Evolutionary conservation across 371 early-diverging fungal species (phyloP).

Genomic region (Circinella umbellata): DNA sequence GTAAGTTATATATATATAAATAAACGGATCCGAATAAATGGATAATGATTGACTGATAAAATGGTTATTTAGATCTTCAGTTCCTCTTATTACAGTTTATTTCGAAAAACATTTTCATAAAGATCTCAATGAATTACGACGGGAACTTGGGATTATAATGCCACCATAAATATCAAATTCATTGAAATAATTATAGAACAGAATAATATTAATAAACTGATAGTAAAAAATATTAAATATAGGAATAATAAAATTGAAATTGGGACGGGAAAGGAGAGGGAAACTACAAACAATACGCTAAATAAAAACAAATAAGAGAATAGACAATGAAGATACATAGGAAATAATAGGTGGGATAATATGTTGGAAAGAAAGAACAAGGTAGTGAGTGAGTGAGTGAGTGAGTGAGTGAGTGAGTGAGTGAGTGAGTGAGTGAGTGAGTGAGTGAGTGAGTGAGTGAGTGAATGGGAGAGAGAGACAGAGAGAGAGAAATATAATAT

Average conservation of each 20-base stretch:
- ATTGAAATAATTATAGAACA: not conserved
- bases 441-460: too few species aligned
- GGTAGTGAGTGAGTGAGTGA: too few species aligned
- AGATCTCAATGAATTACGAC: slow-evolving; percentile 72
- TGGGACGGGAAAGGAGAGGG: too few species aligned
- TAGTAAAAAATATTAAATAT: not conserved
- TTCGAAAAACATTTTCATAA: slow-evolving; percentile 85
- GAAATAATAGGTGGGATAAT: too few species aligned
- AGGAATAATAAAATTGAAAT: not conserved
- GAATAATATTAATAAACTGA: not conserved
- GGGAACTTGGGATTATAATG: slow-evolving; percentile 64
- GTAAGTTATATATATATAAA: not conserved
- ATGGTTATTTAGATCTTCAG: slow-evolving; percentile 39
- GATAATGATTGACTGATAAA: too few species aligned
- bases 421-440: too few species aligned
- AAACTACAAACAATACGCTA: not conserved
- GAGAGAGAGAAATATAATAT: too few species aligned
- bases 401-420: too few species aligned
- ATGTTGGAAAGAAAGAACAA: too few species aligned
- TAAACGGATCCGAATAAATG: too few species aligned
- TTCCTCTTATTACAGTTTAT: slow-evolving; percentile 83
- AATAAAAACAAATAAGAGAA: not conserved
- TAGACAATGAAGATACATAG: too few species aligned
- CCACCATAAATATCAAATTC: slow-evolving; percentile 26
- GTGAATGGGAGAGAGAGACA: too few species aligned